Evolutionary conservation across 345 rosid genomes (phyloP).

Genomic region (Lepidium sativum): DNA sequence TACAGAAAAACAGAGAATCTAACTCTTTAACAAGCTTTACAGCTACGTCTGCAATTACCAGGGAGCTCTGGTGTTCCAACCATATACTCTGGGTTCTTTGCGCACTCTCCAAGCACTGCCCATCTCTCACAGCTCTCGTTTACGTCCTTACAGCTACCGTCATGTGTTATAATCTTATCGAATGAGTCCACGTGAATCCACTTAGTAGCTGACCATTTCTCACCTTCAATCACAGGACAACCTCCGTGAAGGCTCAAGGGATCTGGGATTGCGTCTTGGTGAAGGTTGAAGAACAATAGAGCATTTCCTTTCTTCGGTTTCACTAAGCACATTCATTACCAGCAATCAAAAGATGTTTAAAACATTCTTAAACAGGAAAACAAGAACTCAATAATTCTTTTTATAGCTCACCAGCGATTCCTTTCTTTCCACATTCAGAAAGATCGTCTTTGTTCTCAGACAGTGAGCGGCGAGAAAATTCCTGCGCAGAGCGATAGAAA

Average conservation of each 20-base stretch:
- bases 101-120: conserved; percentile 91
- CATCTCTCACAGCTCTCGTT: conserved; percentile 82
- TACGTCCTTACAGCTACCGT: conserved; percentile 60
- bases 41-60: conserved; percentile 82
- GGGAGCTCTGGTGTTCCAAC: conserved; percentile 71
- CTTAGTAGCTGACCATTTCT: conserved; percentile 99
- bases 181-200: conserved; percentile 96
- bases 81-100: conserved; percentile 78
- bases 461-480: conserved; percentile 48
- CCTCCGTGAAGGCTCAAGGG: conserved; percentile 73
- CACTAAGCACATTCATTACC: conserved; percentile 32
- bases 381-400: neutral
- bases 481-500: conserved; percentile 31
- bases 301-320: conserved; percentile 88
- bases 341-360: neutral
- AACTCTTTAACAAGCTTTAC: conserved; percentile 56
- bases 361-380: neutral
- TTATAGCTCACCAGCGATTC: conserved; percentile 60
- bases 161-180: conserved; percentile 43
- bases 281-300: conserved; percentile 83
- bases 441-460: conserved; percentile 45
- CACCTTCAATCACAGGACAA: conserved; percentile 90
- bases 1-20: neutral
- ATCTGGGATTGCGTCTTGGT: conserved; percentile 71
- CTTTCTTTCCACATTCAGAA: conserved; percentile 93